Conservation (phyloP, 805 yeast species). For the Kluyveromyces wickerhamii region DNA sequence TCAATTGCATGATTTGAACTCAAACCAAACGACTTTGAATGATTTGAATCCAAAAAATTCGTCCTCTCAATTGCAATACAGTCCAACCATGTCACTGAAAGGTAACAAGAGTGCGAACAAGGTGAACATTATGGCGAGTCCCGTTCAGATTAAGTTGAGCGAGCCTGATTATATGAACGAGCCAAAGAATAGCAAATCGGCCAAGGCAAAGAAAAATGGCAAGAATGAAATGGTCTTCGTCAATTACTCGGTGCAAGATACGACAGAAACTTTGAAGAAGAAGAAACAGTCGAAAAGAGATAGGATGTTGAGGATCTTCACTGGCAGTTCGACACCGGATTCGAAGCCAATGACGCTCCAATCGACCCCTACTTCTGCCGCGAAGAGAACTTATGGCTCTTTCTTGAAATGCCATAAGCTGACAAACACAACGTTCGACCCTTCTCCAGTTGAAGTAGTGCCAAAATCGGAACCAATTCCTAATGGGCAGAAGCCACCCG, state of each 20-base stretch:
- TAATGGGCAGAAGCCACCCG: conserved; percentile 4
- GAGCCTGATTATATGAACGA: conserved; percentile 12
- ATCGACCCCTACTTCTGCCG: conserved; percentile 9
- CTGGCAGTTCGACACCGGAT: conserved; percentile 1
- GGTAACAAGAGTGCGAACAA: conserved; percentile 6
- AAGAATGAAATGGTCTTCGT: conserved; percentile 29
- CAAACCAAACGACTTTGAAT: conserved; percentile 1
- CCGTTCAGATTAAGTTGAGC: conserved; percentile 24
- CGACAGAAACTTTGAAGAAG: conserved; percentile 8
- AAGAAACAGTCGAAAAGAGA: conserved; percentile 24
- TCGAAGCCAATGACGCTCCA: background rate
- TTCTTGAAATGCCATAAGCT: conserved; percentile 17
- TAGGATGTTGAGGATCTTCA: conserved; percentile 26
- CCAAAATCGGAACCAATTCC: conserved; percentile 16
- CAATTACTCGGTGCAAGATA: conserved; percentile 29
- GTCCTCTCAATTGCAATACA: conserved; percentile 5
- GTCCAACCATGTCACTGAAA: conserved; percentile 5
- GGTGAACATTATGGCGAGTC: conserved; percentile 20
- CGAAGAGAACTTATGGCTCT: conserved; percentile 19
- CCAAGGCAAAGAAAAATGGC: conserved; percentile 11
- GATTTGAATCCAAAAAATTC: conserved; percentile 2
- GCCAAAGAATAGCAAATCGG: conserved; percentile 1
- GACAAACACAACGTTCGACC: conserved; percentile 3
- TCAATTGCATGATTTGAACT: too few relatives aligned
- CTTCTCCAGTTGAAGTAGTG: conserved; percentile 16